phyloP scores from a whole-genome alignment of 345 rosid species.

The Eucalyptus tenuipes region DNA sequence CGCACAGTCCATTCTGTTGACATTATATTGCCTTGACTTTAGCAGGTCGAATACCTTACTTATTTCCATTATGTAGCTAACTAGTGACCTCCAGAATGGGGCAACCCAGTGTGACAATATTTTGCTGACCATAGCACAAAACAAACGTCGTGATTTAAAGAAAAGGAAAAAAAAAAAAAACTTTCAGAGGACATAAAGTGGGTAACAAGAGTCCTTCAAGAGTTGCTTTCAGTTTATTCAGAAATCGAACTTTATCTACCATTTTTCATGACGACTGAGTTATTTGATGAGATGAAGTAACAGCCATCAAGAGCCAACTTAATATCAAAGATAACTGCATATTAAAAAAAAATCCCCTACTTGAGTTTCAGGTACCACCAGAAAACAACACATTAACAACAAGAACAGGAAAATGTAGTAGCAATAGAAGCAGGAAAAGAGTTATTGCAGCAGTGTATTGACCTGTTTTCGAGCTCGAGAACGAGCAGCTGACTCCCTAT shows the following conservation, averaged over 20 bases:
- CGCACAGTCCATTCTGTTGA: not conserved
- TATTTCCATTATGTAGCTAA: not conserved
- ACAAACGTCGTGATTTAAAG: not conserved
- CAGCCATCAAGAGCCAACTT: not conserved
- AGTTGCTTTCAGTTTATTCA: not conserved
- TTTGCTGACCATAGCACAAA: not conserved
- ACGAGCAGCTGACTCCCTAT: conserved; percentile 97
- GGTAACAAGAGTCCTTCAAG: not conserved
- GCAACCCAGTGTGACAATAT: not conserved
- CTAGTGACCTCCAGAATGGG: not conserved
- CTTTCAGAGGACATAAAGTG: not conserved
- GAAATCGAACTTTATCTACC: not conserved
- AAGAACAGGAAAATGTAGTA: not conserved
- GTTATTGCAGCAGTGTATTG: not conserved
- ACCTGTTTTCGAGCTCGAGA: conserved; percentile 99
- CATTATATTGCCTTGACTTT: not conserved
- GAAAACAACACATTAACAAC: not conserved
- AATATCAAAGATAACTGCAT: not conserved
- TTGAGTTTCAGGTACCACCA: not conserved
- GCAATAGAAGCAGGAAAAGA: not conserved
- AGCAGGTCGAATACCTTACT: not conserved
- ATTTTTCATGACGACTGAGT: not conserved
- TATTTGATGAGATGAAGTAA: not conserved
- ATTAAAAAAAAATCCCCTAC: not conserved
- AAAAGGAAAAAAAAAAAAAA: not conserved